Percentiles rank a stretch among this genome's conserved stretches.
Conservation (phyloP, 1,284 basidiomycete genomes). For the Inonotus obliquus region DNA sequence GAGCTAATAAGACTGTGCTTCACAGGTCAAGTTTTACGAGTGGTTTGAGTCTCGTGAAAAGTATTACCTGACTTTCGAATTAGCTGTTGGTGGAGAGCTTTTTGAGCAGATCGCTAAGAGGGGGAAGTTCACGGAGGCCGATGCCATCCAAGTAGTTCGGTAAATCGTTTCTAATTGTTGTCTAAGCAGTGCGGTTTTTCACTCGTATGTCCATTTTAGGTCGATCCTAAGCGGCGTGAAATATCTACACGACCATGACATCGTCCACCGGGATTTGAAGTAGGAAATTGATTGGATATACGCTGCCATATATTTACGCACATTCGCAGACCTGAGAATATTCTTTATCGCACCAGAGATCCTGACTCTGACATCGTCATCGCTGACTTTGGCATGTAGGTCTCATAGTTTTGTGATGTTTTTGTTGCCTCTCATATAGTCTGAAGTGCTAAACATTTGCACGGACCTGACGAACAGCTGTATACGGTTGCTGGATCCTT, state of each 20-base stretch:
- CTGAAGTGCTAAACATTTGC: conserved; percentile 78
- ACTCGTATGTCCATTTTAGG: conserved; percentile 36
- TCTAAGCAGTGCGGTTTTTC: not conserved
- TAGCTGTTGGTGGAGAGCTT: conserved; percentile 85
- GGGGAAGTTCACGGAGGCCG: conserved; percentile 79
- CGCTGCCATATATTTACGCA: not conserved
- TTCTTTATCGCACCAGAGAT: conserved; percentile 79
- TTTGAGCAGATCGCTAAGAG: conserved; percentile 80
- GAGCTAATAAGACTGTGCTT: not conserved
- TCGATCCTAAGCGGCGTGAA: conserved; percentile 76
- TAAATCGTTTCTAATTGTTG: conserved; percentile 30
- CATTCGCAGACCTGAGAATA: conserved; percentile 79
- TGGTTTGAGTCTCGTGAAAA: conserved; percentile 91
- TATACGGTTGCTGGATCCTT: conserved; percentile 84
- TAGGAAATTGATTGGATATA: conserved; percentile 29
- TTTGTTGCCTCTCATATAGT: conserved; percentile 9
- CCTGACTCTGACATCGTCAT: conserved; percentile 81
- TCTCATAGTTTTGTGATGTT: conserved; percentile 9
- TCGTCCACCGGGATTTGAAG: conserved; percentile 93
- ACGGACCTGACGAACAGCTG: conserved; percentile 74
- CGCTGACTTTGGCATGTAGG: conserved; percentile 94
- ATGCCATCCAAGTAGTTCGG: conserved; percentile 73
- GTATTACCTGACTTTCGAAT: conserved; percentile 89
- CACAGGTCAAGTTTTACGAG: conserved; percentile 86
- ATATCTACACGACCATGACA: conserved; percentile 82